phyloP scores from a whole-genome alignment of 1,139 yeast species.

The Debaryomyces robertsiae region DNA sequence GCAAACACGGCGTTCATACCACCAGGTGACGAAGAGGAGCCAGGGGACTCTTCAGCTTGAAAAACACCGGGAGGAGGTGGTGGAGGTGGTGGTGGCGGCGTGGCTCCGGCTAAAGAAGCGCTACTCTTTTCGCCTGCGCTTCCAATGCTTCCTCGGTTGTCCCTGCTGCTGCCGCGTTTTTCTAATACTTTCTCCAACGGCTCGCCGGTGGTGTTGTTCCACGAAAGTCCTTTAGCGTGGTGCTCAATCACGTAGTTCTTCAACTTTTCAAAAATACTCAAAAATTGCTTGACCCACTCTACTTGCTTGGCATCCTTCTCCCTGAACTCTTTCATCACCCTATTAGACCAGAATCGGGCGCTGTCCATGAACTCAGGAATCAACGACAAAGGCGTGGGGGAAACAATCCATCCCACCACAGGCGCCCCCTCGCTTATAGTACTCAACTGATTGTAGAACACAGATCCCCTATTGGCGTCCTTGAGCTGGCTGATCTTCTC shows the following conservation, averaged over 20 bases:
- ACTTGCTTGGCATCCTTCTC: conserved; percentile 66
- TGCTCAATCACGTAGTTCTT: conserved; percentile 71
- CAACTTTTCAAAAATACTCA: conserved; percentile 66
- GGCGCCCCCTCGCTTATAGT: conserved; percentile 89
- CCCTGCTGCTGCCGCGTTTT: conserved; percentile 23
- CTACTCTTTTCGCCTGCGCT: conserved; percentile 13
- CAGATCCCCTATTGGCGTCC: conserved; percentile 72
- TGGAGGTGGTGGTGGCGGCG: conserved; percentile 71
- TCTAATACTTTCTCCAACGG: conserved; percentile 42
- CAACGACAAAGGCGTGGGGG: conserved; percentile 67
- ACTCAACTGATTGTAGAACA: conserved; percentile 69
- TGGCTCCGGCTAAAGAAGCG: conserved; percentile 28
- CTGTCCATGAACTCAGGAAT: conserved; percentile 87
- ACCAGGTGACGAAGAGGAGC: conserved; percentile 38
- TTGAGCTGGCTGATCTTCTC: conserved; percentile 62
- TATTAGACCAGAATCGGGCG: conserved; percentile 91
- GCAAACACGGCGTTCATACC: conserved; percentile 89
- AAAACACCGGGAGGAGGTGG: conserved; percentile 72
- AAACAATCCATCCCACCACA: conserved; percentile 87
- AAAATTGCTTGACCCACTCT: conserved; percentile 77
- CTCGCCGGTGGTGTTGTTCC: conserved; percentile 58
- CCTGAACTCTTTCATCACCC: conserved; percentile 80
- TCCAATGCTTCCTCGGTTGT: no score
- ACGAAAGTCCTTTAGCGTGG: conserved; percentile 80
- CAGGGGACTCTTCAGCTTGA: conserved; percentile 34